Evolutionary conservation across 306 rosid species (phyloP).

Genomic region (Vigna mungo): DNA sequence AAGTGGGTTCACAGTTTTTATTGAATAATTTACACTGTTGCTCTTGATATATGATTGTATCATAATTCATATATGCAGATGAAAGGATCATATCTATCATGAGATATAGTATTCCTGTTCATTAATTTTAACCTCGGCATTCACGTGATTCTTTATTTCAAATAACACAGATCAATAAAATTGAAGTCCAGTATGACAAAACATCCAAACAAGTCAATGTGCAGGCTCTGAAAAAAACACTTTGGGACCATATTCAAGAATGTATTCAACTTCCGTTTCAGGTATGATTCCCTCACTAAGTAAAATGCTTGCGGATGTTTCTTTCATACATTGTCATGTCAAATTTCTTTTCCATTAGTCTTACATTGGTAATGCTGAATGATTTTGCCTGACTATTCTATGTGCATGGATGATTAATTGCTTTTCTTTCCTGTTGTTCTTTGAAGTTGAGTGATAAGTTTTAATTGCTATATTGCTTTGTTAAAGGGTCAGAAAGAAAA

Average conservation of each 20-base stretch:
- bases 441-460: conserved; percentile 27
- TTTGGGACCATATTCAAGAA: conserved; percentile 78
- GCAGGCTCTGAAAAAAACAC: conserved; percentile 74
- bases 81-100: not conserved
- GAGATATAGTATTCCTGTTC: not conserved
- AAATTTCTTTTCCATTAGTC: conserved; percentile 12
- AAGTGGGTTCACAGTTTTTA: conserved; percentile 53
- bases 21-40: conserved; percentile 11
- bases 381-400: not conserved
- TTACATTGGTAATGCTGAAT: conserved; percentile 16
- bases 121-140: conserved; percentile 26
- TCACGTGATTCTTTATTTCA: conserved; percentile 45
- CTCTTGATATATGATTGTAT: conserved; percentile 23
- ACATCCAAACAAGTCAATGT: conserved; percentile 93
- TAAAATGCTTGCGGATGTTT: conserved; percentile 23
- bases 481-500: conserved; percentile 58
- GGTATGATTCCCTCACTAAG: conserved; percentile 53
- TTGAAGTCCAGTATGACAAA: conserved; percentile 91
- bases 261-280: conserved; percentile 48
- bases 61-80: not conserved
- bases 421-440: not conserved
- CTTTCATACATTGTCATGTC: not conserved
- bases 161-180: conserved; percentile 76
- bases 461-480: conserved; percentile 17
- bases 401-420: not conserved